phyloP scores from a whole-genome alignment of 208 protist genomes.

The Strigomonas culicis region DNA sequence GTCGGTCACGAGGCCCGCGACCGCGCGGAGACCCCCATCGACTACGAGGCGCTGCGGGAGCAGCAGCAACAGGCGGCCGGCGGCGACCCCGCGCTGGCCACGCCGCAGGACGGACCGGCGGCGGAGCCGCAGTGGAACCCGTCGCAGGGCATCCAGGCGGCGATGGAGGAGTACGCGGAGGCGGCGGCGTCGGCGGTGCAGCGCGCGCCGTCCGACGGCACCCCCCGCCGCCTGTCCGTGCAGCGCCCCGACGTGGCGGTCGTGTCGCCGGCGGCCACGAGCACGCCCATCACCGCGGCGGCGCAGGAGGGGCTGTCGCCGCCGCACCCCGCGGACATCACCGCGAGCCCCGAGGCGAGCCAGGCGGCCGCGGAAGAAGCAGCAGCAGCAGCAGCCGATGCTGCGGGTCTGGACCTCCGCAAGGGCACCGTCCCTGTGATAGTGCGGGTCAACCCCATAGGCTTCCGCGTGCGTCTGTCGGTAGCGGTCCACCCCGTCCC shows the following conservation, averaged over 20 bases:
- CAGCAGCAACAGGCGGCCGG: conserved; percentile 4
- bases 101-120: background rate
- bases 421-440: background rate
- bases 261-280: background rate
- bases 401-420: background rate
- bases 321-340: background rate
- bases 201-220: background rate
- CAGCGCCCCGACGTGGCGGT: background rate
- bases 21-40: background rate
- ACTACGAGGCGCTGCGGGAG: conserved; percentile 8
- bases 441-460: background rate
- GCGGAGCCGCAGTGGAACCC: conserved; percentile 4
- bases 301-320: no score
- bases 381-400: background rate
- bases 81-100: background rate
- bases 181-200: background rate
- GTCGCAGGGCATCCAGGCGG: conserved; percentile 6
- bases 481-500: background rate
- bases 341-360: background rate
- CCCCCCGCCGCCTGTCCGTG: conserved; percentile 1
- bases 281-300: background rate
- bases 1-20: conserved; percentile 25
- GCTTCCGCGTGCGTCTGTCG: conserved; percentile 1
- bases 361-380: background rate
- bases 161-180: conserved; percentile 7